A percentile compares a stretch with the other conserved stretches of the same genome.
Conservation (phyloP, 1,139 yeast genomes). For the Yamadazyma dendronema region DNA sequence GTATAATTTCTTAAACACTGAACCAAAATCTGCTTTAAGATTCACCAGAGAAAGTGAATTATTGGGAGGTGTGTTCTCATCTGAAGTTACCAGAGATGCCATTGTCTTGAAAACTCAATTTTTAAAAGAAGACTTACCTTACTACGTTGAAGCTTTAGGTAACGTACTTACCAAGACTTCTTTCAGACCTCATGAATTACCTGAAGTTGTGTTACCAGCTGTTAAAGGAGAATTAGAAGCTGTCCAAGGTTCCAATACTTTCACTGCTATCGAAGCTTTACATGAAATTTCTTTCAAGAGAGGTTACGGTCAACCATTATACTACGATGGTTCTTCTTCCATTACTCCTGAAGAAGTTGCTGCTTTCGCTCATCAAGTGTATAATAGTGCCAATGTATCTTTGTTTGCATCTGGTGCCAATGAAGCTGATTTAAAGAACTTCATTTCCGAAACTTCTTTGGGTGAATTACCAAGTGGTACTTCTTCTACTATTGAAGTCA, state of each 20-base stretch:
- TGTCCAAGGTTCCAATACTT: slow-evolving; percentile 52
- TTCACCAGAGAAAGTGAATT: slow-evolving; percentile 93
- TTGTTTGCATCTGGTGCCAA: slow-evolving; percentile 74
- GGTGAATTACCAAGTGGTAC: slow-evolving; percentile 61
- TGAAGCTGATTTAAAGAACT: slow-evolving; percentile 65
- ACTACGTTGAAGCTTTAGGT: slow-evolving; percentile 83
- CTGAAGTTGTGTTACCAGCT: slow-evolving; percentile 79
- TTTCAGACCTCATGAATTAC: slow-evolving; percentile 78
- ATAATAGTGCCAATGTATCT: slow-evolving; percentile 68
- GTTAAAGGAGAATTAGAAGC: slow-evolving; percentile 57
- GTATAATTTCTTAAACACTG: slow-evolving; percentile 83
- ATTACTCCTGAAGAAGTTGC: slow-evolving; percentile 66
- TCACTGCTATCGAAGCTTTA: slow-evolving; percentile 72
- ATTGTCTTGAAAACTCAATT: slow-evolving; percentile 78
- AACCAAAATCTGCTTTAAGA: slow-evolving; percentile 83
- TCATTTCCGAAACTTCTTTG: slow-evolving; percentile 68
- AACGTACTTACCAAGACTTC: slow-evolving; percentile 71
- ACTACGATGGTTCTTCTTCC: slow-evolving; percentile 62
- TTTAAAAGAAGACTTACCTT: slow-evolving; percentile 86
- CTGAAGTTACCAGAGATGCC: slow-evolving; percentile 79
- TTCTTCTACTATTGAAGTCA: slow-evolving; percentile 41
- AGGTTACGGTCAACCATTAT: slow-evolving; percentile 85
- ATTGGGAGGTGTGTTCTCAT: slow-evolving; percentile 77
- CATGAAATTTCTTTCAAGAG: slow-evolving; percentile 81
- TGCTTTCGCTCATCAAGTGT: slow-evolving; percentile 65